phyloP scores from a whole-genome alignment of 148 eudicot genomes.

The Rhododendron henanense region DNA sequence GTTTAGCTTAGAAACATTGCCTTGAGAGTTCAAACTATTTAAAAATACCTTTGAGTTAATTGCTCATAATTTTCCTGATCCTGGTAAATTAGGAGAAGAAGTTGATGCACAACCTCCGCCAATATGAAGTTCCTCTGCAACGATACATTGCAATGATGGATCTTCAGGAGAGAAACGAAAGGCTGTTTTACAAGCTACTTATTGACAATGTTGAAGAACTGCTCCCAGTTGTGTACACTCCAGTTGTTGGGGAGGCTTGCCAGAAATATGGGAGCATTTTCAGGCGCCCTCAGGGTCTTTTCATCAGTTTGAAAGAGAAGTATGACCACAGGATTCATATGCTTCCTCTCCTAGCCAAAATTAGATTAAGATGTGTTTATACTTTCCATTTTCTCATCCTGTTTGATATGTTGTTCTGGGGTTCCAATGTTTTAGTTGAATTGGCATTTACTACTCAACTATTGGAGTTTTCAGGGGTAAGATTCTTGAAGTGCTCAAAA shows the following conservation, averaged over 20 bases:
- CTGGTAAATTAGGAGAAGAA: constrained; percentile 50
- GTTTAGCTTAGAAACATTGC: constrained; percentile 24
- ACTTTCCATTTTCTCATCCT: not conserved
- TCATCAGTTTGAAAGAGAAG: constrained; percentile 89
- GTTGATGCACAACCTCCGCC: constrained; percentile 59
- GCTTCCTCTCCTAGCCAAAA: not conserved
- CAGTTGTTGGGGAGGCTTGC: constrained; percentile 93
- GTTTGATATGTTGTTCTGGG: not conserved
- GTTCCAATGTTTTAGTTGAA: not conserved
- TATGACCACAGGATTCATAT: constrained; percentile 19
- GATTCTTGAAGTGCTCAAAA: constrained; percentile 76
- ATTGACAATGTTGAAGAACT: constrained; percentile 93
- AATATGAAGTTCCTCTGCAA: constrained; percentile 78
- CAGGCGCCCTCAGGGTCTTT: constrained; percentile 90
- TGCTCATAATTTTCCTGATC: not conserved
- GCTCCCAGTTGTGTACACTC: constrained; percentile 88
- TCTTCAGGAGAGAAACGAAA: constrained; percentile 95
- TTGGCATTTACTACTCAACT: not conserved
- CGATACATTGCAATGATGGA: constrained; percentile 87
- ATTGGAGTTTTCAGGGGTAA: constrained; percentile 56
- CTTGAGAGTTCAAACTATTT: not conserved
- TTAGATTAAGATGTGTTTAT: not conserved
- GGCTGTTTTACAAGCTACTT: constrained; percentile 85
- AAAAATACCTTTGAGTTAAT: not conserved
- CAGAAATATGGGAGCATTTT: constrained; percentile 93